Evolutionary conservation across 176 grass and related monocot species (phyloP).

Genomic region (Cenchrus americanus): DNA sequence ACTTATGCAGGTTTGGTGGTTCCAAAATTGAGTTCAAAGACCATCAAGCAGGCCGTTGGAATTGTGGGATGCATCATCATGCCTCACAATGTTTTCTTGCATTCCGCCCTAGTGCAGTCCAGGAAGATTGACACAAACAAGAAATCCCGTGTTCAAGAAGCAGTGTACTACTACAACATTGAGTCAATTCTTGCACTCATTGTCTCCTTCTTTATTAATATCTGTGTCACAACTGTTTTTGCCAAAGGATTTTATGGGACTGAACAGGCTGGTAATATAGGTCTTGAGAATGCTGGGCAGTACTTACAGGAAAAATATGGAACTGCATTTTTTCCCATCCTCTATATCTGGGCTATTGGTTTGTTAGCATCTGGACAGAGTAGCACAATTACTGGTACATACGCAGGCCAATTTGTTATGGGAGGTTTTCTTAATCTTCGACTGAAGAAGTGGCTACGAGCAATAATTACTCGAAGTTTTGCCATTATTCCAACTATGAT

Average conservation of each 20-base stretch:
- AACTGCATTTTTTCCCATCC: constrained; percentile 67
- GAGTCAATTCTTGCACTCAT: constrained; percentile 80
- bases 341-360: constrained; percentile 95
- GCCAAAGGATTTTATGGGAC: constrained; percentile 92
- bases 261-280: constrained; percentile 64
- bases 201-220: constrained; percentile 89
- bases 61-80: constrained; percentile 94
- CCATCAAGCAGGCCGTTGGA: constrained; percentile 85
- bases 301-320: constrained; percentile 95
- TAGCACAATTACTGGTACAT: constrained; percentile 91
- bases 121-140: constrained; percentile 82
- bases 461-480: constrained; percentile 84
- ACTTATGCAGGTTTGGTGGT: constrained; percentile 69
- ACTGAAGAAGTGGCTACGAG: constrained; percentile 89
- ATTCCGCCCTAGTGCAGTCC: constrained; percentile 89
- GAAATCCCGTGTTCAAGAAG: constrained; percentile 79
- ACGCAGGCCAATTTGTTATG: constrained; percentile 94
- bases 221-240: constrained; percentile 85
- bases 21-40: constrained; percentile 77
- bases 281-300: constrained; percentile 92
- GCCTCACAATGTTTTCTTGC: constrained; percentile 93
- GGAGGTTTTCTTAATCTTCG: constrained; percentile 95
- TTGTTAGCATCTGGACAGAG: constrained; percentile 93
- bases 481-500: constrained; percentile 94
- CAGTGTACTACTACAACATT: constrained; percentile 88